Percentiles rank a stretch among this genome's conserved stretches.
These are phyloP conservation scores for Cryptococcus depauperatus DNA, from an alignment of 1,284 basidiomycete genomes.

Conservation along the genomic window DNA sequence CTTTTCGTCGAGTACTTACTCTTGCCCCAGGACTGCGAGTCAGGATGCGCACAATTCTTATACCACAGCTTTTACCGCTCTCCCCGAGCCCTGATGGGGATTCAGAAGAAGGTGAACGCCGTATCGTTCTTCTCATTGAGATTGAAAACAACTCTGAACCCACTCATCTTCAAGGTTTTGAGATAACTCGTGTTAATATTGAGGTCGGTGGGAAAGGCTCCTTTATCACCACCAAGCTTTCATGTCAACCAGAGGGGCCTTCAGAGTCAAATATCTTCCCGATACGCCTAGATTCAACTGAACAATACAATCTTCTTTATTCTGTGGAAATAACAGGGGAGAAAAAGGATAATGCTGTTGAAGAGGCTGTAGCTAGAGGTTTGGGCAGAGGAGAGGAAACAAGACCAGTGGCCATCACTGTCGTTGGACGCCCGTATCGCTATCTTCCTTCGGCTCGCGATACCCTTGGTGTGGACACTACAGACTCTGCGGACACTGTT, in stretches of 20 bases:
- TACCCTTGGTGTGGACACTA: not conserved
- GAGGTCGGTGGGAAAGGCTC: slow-evolving; percentile 66
- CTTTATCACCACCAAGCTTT: slow-evolving; percentile 49
- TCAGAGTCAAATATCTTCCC: slow-evolving; percentile 56
- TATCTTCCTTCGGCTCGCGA: not conserved
- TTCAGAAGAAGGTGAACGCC: slow-evolving; percentile 58
- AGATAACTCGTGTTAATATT: slow-evolving; percentile 63
- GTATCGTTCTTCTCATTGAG: slow-evolving; percentile 76
- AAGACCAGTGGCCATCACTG: slow-evolving; percentile 66
- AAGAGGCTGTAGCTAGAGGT: slow-evolving; percentile 17
- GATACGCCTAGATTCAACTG: slow-evolving; percentile 56
- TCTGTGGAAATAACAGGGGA: slow-evolving; percentile 52
- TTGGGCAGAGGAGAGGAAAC: slow-evolving; percentile 51
- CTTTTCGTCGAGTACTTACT: slow-evolving; percentile 67
- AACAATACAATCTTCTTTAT: slow-evolving; percentile 80
- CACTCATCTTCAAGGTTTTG: slow-evolving; percentile 50
- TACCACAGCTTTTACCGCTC: slow-evolving; percentile 61
- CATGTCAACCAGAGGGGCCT: slow-evolving; percentile 44
- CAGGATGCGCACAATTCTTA: slow-evolving; percentile 78
- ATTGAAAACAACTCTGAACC: slow-evolving; percentile 51
- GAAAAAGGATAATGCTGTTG: slow-evolving; percentile 4
- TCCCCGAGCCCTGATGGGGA: slow-evolving; percentile 33
- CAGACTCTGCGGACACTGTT: not conserved
- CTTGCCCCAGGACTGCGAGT: slow-evolving; percentile 74
- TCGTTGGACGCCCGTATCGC: slow-evolving; percentile 60